A percentile compares a stretch with the other conserved stretches of the same genome.
These are phyloP conservation scores for Phytopythium helicoides DNA, from an alignment of 352 stramenopile genomes.

Conservation along the genomic window DNA sequence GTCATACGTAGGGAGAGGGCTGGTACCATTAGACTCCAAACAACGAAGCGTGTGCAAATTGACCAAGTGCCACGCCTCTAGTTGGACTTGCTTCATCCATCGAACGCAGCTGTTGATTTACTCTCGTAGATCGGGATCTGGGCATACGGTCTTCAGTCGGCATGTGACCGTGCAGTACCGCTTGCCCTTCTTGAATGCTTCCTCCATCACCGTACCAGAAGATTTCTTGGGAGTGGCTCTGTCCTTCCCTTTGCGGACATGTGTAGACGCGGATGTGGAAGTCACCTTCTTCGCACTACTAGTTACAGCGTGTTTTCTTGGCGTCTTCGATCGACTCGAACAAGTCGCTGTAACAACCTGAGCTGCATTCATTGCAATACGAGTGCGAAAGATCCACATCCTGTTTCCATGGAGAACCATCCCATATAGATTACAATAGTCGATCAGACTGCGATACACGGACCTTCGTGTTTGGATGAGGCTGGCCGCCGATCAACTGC, in stretches of 20 bases:
- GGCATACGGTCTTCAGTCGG: conserved; percentile 9
- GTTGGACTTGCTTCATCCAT: conserved; percentile 18
- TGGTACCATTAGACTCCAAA: conserved; percentile 8
- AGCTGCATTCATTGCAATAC: too few species aligned
- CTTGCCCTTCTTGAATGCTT: conserved; percentile 9
- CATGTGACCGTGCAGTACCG: conserved; percentile 12
- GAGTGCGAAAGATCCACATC: too few species aligned
- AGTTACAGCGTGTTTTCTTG: too few species aligned
- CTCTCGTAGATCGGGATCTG: conserved; percentile 8
- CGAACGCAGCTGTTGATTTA: conserved; percentile 12
- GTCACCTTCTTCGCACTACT: conserved; percentile 13
- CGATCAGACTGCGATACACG: too few species aligned
- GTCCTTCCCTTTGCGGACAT: conserved; percentile 12
- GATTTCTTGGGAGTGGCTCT: conserved; percentile 7
- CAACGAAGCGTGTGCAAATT: conserved; percentile 16
- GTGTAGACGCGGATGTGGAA: conserved; percentile 3
- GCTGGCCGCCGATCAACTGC: too few species aligned
- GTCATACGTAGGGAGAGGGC: conserved; percentile 10
- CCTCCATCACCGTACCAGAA: conserved; percentile 7
- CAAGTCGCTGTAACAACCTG: too few species aligned
- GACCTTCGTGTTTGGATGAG: too few species aligned
- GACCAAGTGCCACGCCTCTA: conserved; percentile 17
- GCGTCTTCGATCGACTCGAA: too few species aligned
- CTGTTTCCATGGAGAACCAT: too few species aligned
- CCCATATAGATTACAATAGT: too few species aligned